Percentiles rank a stretch among this genome's conserved stretches.
These are phyloP conservation scores for Penicillium griseofulvum DNA, from an alignment of 2,329 filamentous ascomycete species.

Conservation along the genomic window DNA sequence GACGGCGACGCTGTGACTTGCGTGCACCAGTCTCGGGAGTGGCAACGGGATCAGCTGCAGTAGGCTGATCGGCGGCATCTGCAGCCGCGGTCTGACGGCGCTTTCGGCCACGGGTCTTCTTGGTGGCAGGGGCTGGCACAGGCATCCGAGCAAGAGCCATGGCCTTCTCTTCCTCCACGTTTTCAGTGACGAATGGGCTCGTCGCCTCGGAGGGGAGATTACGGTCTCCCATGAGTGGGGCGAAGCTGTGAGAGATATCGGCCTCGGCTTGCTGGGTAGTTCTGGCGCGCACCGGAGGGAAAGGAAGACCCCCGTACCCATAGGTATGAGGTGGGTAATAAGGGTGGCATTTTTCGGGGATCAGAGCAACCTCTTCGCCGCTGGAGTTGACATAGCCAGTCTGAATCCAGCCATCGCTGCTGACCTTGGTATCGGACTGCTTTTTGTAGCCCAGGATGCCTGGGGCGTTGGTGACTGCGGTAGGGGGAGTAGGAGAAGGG, in stretches of 20 bases:
- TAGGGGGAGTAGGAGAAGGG: not conserved
- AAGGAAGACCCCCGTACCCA: slow-evolving; percentile 13
- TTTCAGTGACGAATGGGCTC: slow-evolving; percentile 9
- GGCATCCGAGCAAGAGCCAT: slow-evolving; percentile 1
- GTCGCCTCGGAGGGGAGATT: slow-evolving; percentile 13
- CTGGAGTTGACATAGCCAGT: slow-evolving; percentile 14
- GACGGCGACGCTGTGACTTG: slow-evolving; percentile 7
- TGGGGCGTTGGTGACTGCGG: not conserved
- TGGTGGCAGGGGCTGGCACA: not conserved
- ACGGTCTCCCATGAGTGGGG: slow-evolving; percentile 21
- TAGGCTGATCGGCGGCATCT: not conserved
- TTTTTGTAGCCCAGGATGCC: slow-evolving; percentile 1
- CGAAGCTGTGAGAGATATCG: slow-evolving; percentile 15
- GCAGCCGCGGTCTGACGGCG: slow-evolving; percentile 4
- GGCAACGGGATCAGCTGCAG: not conserved
- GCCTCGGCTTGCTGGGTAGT: slow-evolving; percentile 9
- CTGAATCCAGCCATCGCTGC: slow-evolving; percentile 11
- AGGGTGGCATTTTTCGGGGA: slow-evolving; percentile 5
- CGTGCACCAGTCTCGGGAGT: not conserved
- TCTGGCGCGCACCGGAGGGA: slow-evolving; percentile 17
- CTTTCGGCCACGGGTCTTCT: slow-evolving; percentile 13
- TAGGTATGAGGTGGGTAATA: slow-evolving; percentile 18
- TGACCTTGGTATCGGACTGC: not conserved
- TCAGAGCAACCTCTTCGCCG: slow-evolving; percentile 18
- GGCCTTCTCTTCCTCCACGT: slow-evolving; percentile 13